phyloP scores from a whole-genome alignment of 1,139 yeast species.

The Candida buenavistaensis region DNA sequence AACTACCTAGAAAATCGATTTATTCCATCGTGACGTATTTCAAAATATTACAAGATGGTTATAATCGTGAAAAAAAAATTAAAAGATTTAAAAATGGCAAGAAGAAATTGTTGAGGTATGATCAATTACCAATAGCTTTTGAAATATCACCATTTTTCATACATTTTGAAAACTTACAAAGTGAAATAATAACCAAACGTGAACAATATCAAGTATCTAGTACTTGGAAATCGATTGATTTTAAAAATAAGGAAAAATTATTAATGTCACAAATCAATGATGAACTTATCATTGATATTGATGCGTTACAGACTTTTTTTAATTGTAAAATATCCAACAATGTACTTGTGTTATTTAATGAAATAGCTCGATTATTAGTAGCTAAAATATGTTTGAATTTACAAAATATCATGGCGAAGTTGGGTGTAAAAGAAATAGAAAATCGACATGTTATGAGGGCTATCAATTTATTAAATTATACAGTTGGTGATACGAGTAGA shows the following conservation, averaged over 20 bases:
- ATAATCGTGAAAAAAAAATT: slow-evolving; percentile 18
- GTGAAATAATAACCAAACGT: slow-evolving; percentile 20
- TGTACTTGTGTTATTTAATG: slow-evolving; percentile 11
- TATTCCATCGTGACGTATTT: slow-evolving; percentile 51
- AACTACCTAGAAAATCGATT: slow-evolving; percentile 41
- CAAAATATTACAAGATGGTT: slow-evolving; percentile 23
- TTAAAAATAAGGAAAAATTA: not conserved
- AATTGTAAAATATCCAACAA: slow-evolving; percentile 4
- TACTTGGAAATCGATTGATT: not conserved
- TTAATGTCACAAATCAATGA: not conserved
- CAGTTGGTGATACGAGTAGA: no score
- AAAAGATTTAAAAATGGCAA: slow-evolving; percentile 16
- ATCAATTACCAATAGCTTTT: slow-evolving; percentile 51
- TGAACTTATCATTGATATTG: slow-evolving; percentile 4
- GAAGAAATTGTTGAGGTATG: slow-evolving; percentile 27
- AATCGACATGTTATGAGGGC: no score
- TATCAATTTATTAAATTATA: no score
- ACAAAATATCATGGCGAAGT: no score
- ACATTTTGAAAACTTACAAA: slow-evolving; percentile 48
- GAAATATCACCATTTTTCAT: slow-evolving; percentile 54
- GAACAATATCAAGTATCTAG: slow-evolving; percentile 6
- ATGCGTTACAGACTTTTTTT: slow-evolving; percentile 2
- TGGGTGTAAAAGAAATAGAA: no score
- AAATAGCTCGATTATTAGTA: slow-evolving; percentile 6
- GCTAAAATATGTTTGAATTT: slow-evolving; percentile 6